Evolutionary conservation across 129 eudicot species (phyloP).

Genomic region (Kitagawia praeruptora): DNA sequence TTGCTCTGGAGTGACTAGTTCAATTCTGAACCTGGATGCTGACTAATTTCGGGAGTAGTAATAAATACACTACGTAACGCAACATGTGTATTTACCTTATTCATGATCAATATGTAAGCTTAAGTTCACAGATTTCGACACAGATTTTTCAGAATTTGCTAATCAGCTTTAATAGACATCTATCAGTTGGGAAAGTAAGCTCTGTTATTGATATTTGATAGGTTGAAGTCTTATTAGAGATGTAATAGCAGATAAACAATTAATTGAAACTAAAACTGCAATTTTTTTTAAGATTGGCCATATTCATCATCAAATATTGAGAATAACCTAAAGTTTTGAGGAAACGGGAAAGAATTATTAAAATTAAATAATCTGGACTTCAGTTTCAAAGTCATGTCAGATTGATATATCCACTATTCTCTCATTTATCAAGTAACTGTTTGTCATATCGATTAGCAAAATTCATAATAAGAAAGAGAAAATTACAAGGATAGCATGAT

Average conservation of each 20-base stretch:
- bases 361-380: background rate
- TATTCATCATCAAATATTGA: constrained; percentile 26
- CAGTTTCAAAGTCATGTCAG: background rate
- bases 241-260: constrained; percentile 50
- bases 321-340: constrained; percentile 22
- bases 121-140: constrained; percentile 59
- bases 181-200: constrained; percentile 96
- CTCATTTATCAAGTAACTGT: too few relatives aligned
- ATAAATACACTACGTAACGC: too few relatives aligned
- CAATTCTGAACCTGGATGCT: too few relatives aligned
- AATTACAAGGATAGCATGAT: too few relatives aligned
- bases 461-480: too few relatives aligned
- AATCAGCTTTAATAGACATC: constrained; percentile 60
- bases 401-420: too few relatives aligned
- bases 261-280: constrained; percentile 36
- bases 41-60: too few relatives aligned
- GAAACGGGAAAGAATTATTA: background rate
- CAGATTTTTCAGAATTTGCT: constrained; percentile 41
- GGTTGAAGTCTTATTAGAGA: constrained; percentile 90
- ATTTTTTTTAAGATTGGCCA: constrained; percentile 71
- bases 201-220: constrained; percentile 40
- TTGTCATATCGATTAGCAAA: too few relatives aligned
- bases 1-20: too few relatives aligned
- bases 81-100: too few relatives aligned
- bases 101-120: too few relatives aligned